Conservation (phyloP, 768 basidiomycete genomes). For the Termitomyces eurrhizus region DNA sequence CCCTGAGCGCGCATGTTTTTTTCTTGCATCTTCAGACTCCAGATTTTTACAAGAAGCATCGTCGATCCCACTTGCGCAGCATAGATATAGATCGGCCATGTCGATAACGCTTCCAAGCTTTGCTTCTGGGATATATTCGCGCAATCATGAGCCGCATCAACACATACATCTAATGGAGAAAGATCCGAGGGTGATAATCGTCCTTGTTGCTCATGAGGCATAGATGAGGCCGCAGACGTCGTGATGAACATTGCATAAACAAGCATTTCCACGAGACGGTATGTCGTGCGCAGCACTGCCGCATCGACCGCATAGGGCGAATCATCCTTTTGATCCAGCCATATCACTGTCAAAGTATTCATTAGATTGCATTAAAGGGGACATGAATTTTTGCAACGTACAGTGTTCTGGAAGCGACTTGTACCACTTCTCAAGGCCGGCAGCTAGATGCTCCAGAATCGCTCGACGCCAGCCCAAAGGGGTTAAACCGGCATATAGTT, state of each 20-base stretch:
- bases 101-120: constrained; percentile 39
- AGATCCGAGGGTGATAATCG: constrained; percentile 25
- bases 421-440: constrained; percentile 69
- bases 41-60: constrained; percentile 51
- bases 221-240: constrained; percentile 17
- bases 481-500: constrained; percentile 48
- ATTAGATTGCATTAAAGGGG: background rate
- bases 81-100: constrained; percentile 38
- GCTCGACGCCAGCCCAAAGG: constrained; percentile 51
- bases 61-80: constrained; percentile 48
- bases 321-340: constrained; percentile 53
- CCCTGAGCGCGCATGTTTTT: constrained; percentile 24
- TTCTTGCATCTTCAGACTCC: constrained; percentile 51
- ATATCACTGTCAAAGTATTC: constrained; percentile 38
- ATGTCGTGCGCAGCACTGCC: constrained; percentile 51
- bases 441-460: constrained; percentile 63
- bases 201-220: constrained; percentile 2
- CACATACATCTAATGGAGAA: constrained; percentile 56
- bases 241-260: constrained; percentile 58
- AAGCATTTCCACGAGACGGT: constrained; percentile 61
- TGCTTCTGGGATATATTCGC: constrained; percentile 56
- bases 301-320: constrained; percentile 51
- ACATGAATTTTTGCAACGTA: constrained; percentile 30
- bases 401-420: constrained; percentile 65
- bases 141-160: constrained; percentile 57